Base-by-base conservation (phyloP, 2,329 filamentous ascomycete species). In the Epichloe scottii region DNA sequence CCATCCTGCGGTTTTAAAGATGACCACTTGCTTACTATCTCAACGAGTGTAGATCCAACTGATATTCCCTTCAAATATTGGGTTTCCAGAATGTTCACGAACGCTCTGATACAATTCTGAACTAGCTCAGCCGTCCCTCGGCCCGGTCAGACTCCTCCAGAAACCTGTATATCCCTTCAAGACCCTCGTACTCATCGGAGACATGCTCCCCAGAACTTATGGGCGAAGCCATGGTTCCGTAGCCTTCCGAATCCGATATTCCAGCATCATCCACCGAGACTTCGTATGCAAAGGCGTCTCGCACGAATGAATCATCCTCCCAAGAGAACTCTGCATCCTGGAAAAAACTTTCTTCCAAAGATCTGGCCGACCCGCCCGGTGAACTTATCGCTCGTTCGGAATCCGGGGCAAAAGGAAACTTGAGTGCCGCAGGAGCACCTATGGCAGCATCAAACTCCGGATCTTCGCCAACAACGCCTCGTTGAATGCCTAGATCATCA, bases 361-460 rank as follows among this genome's bases (percentile, higher is more conserved):
- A 78, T 23, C 69, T 67, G 39, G 72, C 56, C 3, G 76, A 78
- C 7, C 70, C 68, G n/a, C 69, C 71, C 1, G 74, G 72, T 15
- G 75, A 76, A 5, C 70, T 71, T 34, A 72, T 52, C 0, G 63
- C 64, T 41, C 65, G 66, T 3, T 63, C 55, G 4, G 58, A 58
- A 14, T 72, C 73, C 0, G 90, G 86, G 0, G 90, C 90, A 60
- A 89, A 95, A 0, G 91, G 91, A 60, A 95, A 96, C 42, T 82
- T 77, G 19, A 97, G 74, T 5, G 89, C 88, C 57, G 93, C 77
- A 2, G 85, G 75, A 1, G 82, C 81, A 8, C 85, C 89, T 26
- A 76, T 75, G 51, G 77, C 79, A 6, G 67, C 61, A 51, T 87
- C 79, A 59, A 95, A 95, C 17, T 84, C 82, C 34, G 67, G 55